phyloP scores from a whole-genome alignment of 2,329 filamentous ascomycete genomes.

The Paraphaeosphaeria sporulosa region DNA sequence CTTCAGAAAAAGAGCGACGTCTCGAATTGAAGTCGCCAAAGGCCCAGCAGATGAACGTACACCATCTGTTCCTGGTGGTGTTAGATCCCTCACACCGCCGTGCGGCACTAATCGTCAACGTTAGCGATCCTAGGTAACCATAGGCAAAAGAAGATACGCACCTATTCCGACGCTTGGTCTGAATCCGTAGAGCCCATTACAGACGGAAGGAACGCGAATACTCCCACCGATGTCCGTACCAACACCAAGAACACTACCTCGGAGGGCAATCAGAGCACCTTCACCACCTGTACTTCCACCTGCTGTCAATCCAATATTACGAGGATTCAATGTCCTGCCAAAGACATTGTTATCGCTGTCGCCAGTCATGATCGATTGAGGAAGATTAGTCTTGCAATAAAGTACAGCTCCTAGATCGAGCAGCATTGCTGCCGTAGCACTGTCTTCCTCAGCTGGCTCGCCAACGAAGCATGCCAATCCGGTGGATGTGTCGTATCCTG shows the following conservation, averaged over 20 bases:
- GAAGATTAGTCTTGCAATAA: slow-evolving; percentile 73
- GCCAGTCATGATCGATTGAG: slow-evolving; percentile 66
- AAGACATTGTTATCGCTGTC: slow-evolving; percentile 70
- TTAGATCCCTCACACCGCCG: slow-evolving; percentile 23
- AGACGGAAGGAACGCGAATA: slow-evolving; percentile 61
- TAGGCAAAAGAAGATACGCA: background rate
- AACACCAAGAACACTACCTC: slow-evolving; percentile 66
- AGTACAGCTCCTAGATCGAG: slow-evolving; percentile 67
- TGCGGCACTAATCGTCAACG: slow-evolving; percentile 44
- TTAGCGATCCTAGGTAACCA: background rate
- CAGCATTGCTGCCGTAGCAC: slow-evolving; percentile 64
- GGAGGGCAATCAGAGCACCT: slow-evolving; percentile 64
- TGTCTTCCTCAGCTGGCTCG: slow-evolving; percentile 59
- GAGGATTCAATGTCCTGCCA: slow-evolving; percentile 67
- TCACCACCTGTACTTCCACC: slow-evolving; percentile 72
- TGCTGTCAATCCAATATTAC: slow-evolving; percentile 63
- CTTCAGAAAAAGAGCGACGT: slow-evolving; percentile 50
- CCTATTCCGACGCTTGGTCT: slow-evolving; percentile 57
- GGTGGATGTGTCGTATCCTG: slow-evolving; percentile 62
- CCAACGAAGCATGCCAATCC: slow-evolving; percentile 68
- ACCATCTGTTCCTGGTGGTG: slow-evolving; percentile 29
- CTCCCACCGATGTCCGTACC: slow-evolving; percentile 65
- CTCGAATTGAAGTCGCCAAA: slow-evolving; percentile 49
- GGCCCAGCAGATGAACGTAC: slow-evolving; percentile 47
- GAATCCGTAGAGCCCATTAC: slow-evolving; percentile 58